Base-by-base conservation (phyloP, 2,329 filamentous ascomycete species). In the Neocucurbitaria cava region DNA sequence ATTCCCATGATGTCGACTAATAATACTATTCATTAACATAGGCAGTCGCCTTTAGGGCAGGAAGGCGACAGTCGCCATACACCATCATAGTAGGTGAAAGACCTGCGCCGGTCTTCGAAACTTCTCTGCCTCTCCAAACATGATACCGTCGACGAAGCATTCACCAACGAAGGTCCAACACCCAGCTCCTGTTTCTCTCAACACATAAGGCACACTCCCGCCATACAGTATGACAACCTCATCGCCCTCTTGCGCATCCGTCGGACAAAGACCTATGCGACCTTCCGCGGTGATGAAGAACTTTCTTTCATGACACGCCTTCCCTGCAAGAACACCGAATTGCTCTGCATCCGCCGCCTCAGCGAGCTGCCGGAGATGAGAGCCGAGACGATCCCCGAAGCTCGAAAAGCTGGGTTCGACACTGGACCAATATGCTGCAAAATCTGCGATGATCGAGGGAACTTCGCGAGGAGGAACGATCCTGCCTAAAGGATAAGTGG, bases 231-330 rank as follows among this genome's bases (percentile, higher is more conserved):
- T 26, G 6, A 49, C 52, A 8, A 56, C 21, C 13, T 10, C 24
- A 40, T 58, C 58, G 1, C 50, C 48, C 6, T 3, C 5, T 18
- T 23, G 38, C 10, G 54, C 41, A 24, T 41, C 48, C 26, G 48
- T 17, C 5, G 54, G 54, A 43, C 58, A 57, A 21, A 61, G 36
- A 4, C 54, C 58, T 35, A 61, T 46, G 1, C 43, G 23, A 2
- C 45, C 45, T 5, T 46, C 24, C 6, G 17, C 11, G 6, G 50
- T 52, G 15, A 52, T 10, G 38, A 61, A 47, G 35, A 57, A 57
- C 23, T 47, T 47, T 8, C 54, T 44, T 45, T 61, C 58, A 47
- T 58, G 50, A 31, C 51, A 58, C n/a, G 40, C 51, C 41, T 61
- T 61, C 13, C 54, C 54, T 2, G 43, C 40, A 7, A 61, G 21